These are phyloP conservation scores for Penicillium brevicompactum DNA, from an alignment of 2,329 filamentous ascomycete genomes.

Conservation along the genomic window DNA sequence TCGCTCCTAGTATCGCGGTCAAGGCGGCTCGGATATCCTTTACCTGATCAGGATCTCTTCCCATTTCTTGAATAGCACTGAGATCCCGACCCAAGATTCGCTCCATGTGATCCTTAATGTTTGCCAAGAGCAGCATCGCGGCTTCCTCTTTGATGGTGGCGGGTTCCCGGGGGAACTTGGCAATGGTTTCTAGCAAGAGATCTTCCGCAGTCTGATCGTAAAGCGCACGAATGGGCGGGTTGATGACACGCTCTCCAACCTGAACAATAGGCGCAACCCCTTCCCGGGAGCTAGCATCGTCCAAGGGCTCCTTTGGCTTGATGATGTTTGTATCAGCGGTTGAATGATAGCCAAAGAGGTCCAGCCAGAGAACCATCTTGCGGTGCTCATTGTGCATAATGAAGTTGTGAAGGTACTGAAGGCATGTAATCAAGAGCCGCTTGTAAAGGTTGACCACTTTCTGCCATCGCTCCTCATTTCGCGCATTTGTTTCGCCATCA, in stretches of 20 bases:
- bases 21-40: slow-evolving; percentile 48
- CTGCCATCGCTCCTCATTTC: slow-evolving; percentile 67
- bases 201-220: slow-evolving; percentile 49
- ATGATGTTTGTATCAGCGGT: slow-evolving; percentile 49
- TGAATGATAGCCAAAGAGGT: slow-evolving; percentile 62
- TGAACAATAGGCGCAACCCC: slow-evolving; percentile 47
- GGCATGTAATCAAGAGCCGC: slow-evolving; percentile 64
- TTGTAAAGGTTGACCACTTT: slow-evolving; percentile 67
- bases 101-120: slow-evolving; percentile 53
- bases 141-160: slow-evolving; percentile 50
- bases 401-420: slow-evolving; percentile 69
- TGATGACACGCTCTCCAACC: slow-evolving; percentile 45
- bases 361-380: slow-evolving; percentile 66
- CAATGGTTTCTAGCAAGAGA: slow-evolving; percentile 46
- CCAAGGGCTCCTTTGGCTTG: slow-evolving; percentile 45
- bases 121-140: slow-evolving; percentile 50
- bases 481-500: slow-evolving; percentile 63
- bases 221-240: slow-evolving; percentile 43
- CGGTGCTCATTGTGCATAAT: slow-evolving; percentile 67
- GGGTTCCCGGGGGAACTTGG: slow-evolving; percentile 46
- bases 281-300: slow-evolving; percentile 38
- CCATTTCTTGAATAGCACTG: slow-evolving; percentile 49
- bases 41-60: slow-evolving; percentile 47
- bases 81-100: slow-evolving; percentile 46
- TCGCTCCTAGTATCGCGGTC: slow-evolving; percentile 46